phyloP scores from a whole-genome alignment of 495 filamentous ascomycete species.

The Neurospora sp. region DNA sequence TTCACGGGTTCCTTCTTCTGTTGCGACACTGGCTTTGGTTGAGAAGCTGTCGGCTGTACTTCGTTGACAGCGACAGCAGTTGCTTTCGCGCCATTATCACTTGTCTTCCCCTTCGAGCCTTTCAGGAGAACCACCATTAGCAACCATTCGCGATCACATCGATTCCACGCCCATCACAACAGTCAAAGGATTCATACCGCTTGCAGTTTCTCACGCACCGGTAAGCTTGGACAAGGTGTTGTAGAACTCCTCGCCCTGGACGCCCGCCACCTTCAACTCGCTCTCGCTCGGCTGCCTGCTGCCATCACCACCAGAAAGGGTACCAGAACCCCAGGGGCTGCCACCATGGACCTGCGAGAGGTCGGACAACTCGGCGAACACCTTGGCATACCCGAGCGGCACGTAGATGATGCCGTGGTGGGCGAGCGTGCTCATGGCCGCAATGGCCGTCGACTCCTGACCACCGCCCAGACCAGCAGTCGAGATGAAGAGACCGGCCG shows the following conservation, averaged over 20 bases:
- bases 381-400: conserved; percentile 81
- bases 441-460: conserved; percentile 79
- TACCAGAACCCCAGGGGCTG: conserved; percentile 87
- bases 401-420: conserved; percentile 97
- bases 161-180: conserved; percentile 10
- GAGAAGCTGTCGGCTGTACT: background rate
- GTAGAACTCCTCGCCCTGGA: conserved; percentile 84
- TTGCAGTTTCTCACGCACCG: conserved; percentile 44
- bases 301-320: conserved; percentile 72
- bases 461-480: conserved; percentile 77
- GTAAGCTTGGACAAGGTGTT: conserved; percentile 60
- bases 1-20: background rate
- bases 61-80: background rate
- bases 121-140: conserved; percentile 11
- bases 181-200: conserved; percentile 53
- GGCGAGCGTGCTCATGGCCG: conserved; percentile 74
- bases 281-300: conserved; percentile 63
- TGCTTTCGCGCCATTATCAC: background rate
- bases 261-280: conserved; percentile 68
- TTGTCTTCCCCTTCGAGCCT: background rate
- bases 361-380: conserved; percentile 58
- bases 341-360: conserved; percentile 74
- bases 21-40: background rate
- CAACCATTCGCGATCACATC: background rate
- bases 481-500: conserved; percentile 83